phyloP scores from a whole-genome alignment of 2,329 filamentous ascomycete species.

The Pseudohalonectria lignicola region DNA sequence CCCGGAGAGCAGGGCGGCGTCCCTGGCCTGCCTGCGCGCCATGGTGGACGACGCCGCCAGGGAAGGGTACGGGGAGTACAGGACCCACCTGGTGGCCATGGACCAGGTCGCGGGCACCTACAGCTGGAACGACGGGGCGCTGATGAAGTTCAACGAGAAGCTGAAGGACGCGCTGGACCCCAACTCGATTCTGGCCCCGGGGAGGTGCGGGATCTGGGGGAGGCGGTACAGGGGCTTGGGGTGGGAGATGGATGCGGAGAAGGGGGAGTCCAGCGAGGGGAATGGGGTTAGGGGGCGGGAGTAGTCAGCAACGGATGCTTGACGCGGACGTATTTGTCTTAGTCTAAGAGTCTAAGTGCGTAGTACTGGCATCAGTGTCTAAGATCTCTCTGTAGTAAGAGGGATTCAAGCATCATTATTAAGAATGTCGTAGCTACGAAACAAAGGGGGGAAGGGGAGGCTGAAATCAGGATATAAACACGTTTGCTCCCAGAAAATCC shows the following conservation, averaged over 20 bases:
- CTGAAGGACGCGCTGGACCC: slow-evolving; percentile 31
- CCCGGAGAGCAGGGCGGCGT: slow-evolving; percentile 11
- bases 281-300: slow-evolving; percentile 15
- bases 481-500: too few relatives aligned
- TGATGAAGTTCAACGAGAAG: slow-evolving; percentile 27
- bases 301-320: too few relatives aligned
- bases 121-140: slow-evolving; percentile 26
- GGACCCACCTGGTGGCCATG: slow-evolving; percentile 31
- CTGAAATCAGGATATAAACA: too few relatives aligned
- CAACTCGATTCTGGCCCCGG: slow-evolving; percentile 19
- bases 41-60: slow-evolving; percentile 25
- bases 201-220: slow-evolving; percentile 20
- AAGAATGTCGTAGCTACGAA: too few relatives aligned
- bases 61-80: slow-evolving; percentile 29
- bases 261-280: slow-evolving; percentile 18
- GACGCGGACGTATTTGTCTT: too few relatives aligned
- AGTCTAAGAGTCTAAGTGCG: too few relatives aligned
- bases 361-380: too few relatives aligned
- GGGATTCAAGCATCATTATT: too few relatives aligned
- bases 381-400: too few relatives aligned
- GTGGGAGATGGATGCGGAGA: slow-evolving; percentile 23
- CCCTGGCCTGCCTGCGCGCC: slow-evolving; percentile 15
- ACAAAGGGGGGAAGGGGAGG: too few relatives aligned
- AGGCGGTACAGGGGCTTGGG: slow-evolving; percentile 18
- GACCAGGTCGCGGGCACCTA: slow-evolving; percentile 31